phyloP scores from a whole-genome alignment of 1,284 basidiomycete species.

The Sporisorium iseilematis-ciliati region DNA sequence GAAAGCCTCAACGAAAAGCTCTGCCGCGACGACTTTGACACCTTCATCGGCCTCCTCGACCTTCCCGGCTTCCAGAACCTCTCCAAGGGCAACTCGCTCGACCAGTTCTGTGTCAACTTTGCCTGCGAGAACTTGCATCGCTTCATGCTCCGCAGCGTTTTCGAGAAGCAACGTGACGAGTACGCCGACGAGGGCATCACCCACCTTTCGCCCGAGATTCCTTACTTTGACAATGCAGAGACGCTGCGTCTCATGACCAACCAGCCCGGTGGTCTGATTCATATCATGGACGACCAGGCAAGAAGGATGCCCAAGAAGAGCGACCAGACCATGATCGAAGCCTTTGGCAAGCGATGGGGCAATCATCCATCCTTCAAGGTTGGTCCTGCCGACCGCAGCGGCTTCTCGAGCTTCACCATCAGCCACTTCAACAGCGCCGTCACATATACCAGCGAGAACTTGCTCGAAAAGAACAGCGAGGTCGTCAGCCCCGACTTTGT shows the following conservation, averaged over 20 bases:
- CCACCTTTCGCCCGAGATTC: constrained; percentile 77
- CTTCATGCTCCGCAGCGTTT: constrained; percentile 83
- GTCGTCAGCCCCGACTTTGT: constrained; percentile 93
- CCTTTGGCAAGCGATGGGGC: constrained; percentile 91
- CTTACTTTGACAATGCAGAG: constrained; percentile 92
- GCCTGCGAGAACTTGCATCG: constrained; percentile 90
- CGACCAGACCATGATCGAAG: constrained; percentile 92
- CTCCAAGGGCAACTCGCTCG: constrained; percentile 86
- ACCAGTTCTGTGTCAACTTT: constrained; percentile 96
- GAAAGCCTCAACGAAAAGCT: constrained; percentile 95
- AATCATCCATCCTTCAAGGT: constrained; percentile 85
- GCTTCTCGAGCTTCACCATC: constrained; percentile 88
- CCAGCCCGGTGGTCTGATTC: constrained; percentile 88
- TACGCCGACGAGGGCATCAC: constrained; percentile 87
- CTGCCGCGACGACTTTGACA: constrained; percentile 70
- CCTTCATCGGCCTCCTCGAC: constrained; percentile 95
- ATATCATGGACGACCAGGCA: constrained; percentile 98
- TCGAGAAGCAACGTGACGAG: constrained; percentile 83
- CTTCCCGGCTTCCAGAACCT: constrained; percentile 81
- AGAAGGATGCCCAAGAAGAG: constrained; percentile 87
- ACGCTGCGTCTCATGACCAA: constrained; percentile 88
- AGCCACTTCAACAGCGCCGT: constrained; percentile 92
- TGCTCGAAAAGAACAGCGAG: constrained; percentile 90
- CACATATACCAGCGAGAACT: constrained; percentile 88
- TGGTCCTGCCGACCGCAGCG: constrained; percentile 75